These are phyloP conservation scores for Brettanomyces custersianus DNA, from an alignment of 805 yeast species.

Conservation along the genomic window DNA sequence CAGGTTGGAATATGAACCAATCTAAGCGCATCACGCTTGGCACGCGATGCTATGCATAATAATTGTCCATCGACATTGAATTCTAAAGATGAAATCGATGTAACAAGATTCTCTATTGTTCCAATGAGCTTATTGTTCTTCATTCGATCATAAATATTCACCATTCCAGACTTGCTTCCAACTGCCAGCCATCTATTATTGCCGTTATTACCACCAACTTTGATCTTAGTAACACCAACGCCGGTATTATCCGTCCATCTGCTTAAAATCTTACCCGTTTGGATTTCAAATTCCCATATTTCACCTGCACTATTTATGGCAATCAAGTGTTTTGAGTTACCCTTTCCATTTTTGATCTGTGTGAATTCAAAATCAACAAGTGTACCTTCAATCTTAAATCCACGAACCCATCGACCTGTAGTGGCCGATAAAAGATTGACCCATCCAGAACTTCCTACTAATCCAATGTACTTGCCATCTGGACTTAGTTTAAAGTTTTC, in stretches of 20 bases:
- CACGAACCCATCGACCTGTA: conserved; percentile 81
- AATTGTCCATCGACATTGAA: conserved; percentile 88
- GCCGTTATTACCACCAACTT: conserved; percentile 49
- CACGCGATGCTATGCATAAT: conserved; percentile 76
- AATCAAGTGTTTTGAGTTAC: conserved; percentile 36
- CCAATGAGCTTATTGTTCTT: conserved; percentile 43
- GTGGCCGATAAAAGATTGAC: conserved; percentile 66
- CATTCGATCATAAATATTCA: conserved; percentile 67
- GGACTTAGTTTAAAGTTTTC: conserved; percentile 77
- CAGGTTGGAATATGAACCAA: conserved; percentile 83
- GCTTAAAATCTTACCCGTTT: conserved; percentile 38
- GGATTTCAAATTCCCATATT: conserved; percentile 75
- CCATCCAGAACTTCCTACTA: conserved; percentile 87
- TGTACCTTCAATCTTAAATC: conserved; percentile 83
- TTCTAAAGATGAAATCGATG: conserved; percentile 62
- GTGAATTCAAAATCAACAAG: conserved; percentile 72
- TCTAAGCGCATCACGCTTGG: conserved; percentile 76
- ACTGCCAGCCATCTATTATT: conserved; percentile 77
- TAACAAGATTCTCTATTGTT: conserved; percentile 69
- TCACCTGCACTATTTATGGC: conserved; percentile 71
- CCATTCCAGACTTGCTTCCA: conserved; percentile 85
- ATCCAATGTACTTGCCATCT: conserved; percentile 61
- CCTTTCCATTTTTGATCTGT: conserved; percentile 23
- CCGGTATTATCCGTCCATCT: conserved; percentile 87
- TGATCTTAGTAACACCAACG: conserved; percentile 69